These are phyloP conservation scores for Eremothecium gossypii DNA, from an alignment of 1,139 yeast genomes.

Conservation along the genomic window DNA sequence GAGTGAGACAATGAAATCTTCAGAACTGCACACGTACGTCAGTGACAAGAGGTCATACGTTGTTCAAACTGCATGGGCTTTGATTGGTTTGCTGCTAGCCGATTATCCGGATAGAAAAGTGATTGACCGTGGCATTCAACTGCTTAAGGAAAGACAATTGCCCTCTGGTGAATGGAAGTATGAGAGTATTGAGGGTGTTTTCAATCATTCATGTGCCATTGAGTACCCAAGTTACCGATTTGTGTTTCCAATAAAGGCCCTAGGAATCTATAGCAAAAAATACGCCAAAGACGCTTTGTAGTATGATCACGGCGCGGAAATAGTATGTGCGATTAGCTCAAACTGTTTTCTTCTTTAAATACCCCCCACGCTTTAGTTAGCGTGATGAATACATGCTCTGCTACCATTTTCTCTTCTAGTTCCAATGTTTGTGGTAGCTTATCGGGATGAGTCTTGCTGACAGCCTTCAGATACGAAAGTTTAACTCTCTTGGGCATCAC, in stretches of 20 bases:
- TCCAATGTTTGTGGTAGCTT: constrained; percentile 49
- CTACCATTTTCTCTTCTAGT: constrained; percentile 70
- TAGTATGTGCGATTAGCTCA: constrained; percentile 22
- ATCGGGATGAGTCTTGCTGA: constrained; percentile 90
- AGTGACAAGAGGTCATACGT: constrained; percentile 50
- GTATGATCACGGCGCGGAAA: not conserved
- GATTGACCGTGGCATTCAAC: constrained; percentile 52
- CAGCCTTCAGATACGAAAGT: constrained; percentile 82
- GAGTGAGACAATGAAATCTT: constrained; percentile 82
- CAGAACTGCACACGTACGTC: constrained; percentile 72
- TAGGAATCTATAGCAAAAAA: constrained; percentile 57
- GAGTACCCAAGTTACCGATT: constrained; percentile 93
- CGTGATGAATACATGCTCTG: constrained; percentile 77
- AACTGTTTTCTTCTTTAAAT: constrained; percentile 53
- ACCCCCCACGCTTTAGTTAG: constrained; percentile 88
- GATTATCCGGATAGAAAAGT: constrained; percentile 64
- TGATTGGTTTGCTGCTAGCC: constrained; percentile 73
- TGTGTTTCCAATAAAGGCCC: constrained; percentile 83
- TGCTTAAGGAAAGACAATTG: constrained; percentile 61
- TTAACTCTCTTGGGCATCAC: constrained; percentile 90
- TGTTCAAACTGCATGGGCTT: constrained; percentile 92
- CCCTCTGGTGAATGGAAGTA: constrained; percentile 77
- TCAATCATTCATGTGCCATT: constrained; percentile 89
- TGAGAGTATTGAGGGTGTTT: constrained; percentile 90
- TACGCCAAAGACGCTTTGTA: constrained; percentile 14